Evolutionary conservation across 2,329 filamentous ascomycete species (phyloP).

Genomic region (Peltaster fructicola): DNA sequence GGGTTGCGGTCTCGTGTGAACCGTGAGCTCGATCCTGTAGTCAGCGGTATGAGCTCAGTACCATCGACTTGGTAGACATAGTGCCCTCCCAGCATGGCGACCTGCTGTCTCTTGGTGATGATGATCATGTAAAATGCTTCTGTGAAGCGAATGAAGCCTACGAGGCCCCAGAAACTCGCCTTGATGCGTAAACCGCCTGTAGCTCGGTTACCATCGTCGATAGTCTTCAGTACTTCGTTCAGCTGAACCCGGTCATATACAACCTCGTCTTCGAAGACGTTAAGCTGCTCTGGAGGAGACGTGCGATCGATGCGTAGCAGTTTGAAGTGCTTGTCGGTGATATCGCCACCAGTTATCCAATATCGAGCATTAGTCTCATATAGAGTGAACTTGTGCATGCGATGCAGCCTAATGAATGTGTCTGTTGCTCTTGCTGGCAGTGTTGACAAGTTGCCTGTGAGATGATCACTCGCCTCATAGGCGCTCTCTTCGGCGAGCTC

Average conservation of each 20-base stretch:
- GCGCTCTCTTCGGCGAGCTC: conserved; percentile 10
- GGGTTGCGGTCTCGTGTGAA: conserved; percentile 67
- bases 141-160: conserved; percentile 93
- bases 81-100: conserved; percentile 89
- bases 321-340: conserved; percentile 73
- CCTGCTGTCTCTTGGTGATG: conserved; percentile 88
- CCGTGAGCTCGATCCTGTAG: conserved; percentile 46
- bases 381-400: conserved; percentile 91
- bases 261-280: conserved; percentile 83
- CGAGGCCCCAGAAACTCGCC: conserved; percentile 78
- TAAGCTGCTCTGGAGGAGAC: conserved; percentile 58
- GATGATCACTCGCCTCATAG: conserved; percentile 9
- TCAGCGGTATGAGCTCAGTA: conserved; percentile 78
- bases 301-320: conserved; percentile 92
- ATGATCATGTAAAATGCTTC: conserved; percentile 94
- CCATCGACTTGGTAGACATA: conserved; percentile 91
- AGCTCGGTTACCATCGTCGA: conserved; percentile 84
- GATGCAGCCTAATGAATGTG: no score
- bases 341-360: conserved; percentile 85
- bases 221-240: conserved; percentile 79
- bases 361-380: conserved; percentile 90
- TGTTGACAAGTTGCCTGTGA: no score
- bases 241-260: conserved; percentile 86
- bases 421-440: neutral
- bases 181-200: conserved; percentile 80